Percentiles rank a stretch among this genome's conserved stretches.
phyloP scores from a whole-genome alignment of 257 asterid genomes.

The Craterostigma plantagineum region DNA sequence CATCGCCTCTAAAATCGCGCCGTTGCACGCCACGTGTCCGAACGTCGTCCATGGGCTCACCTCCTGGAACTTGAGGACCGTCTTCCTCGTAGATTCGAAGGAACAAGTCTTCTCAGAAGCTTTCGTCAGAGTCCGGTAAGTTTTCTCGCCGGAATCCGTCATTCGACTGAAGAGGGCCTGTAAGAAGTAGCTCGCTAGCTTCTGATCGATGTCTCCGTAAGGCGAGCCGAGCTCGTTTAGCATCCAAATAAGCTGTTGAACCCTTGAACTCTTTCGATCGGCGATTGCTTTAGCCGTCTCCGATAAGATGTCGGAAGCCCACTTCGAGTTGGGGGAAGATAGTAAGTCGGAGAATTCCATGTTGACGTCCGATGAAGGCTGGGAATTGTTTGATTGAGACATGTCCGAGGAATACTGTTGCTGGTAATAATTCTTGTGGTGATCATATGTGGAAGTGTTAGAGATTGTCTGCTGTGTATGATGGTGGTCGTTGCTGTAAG shows the following conservation, averaged over 20 bases:
- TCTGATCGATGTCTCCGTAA: conserved; percentile 73
- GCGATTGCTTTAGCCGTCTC: conserved; percentile 58
- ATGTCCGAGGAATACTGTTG: conserved; percentile 18
- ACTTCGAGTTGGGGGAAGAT: conserved; percentile 19
- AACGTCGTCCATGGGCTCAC: conserved; percentile 85
- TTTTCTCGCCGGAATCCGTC: conserved; percentile 63
- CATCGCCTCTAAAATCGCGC: conserved; percentile 81
- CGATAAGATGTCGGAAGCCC: conserved; percentile 61
- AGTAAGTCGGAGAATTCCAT: conserved; percentile 42
- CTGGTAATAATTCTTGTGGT: conserved; percentile 21
- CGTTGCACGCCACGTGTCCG: conserved; percentile 84
- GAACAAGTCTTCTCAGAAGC: conserved; percentile 54
- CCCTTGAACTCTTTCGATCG: conserved; percentile 33
- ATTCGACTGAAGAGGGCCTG: conserved; percentile 71
- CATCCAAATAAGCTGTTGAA: conserved; percentile 93
- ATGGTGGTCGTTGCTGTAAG: conserved; percentile 3
- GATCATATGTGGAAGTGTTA: conserved; percentile 11
- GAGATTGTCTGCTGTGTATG: conserved; percentile 9
- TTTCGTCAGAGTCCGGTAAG: conserved; percentile 22
- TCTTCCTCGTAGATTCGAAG: conserved; percentile 56
- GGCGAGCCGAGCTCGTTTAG: conserved; percentile 77
- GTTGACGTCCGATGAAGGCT: conserved; percentile 27
- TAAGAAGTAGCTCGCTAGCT: conserved; percentile 59
- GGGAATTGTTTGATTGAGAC: conserved; percentile 20
- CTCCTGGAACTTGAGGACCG: conserved; percentile 67